phyloP scores from a whole-genome alignment of 177 flowering plant species.

The Vitis hybrid region DNA sequence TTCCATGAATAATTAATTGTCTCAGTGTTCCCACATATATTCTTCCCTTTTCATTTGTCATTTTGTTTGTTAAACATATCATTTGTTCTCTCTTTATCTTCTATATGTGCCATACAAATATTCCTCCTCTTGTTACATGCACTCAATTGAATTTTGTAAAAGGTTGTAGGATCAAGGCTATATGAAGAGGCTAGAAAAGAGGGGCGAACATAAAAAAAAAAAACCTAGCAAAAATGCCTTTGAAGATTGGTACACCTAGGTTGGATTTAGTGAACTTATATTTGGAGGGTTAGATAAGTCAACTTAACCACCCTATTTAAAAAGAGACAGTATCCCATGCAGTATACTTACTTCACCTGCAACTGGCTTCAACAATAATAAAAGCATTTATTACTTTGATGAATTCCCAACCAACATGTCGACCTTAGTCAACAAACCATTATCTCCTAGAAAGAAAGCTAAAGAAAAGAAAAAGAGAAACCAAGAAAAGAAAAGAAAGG shows the following conservation, averaged over 20 bases:
- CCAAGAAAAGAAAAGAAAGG: conserved; percentile 13
- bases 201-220: neutral
- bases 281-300: neutral
- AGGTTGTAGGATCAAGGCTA: neutral
- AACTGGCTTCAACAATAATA: conserved; percentile 26
- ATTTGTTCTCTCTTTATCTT: no score
- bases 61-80: no score
- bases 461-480: conserved; percentile 15
- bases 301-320: neutral
- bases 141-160: neutral
- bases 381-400: conserved; percentile 43
- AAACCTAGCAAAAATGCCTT: no score
- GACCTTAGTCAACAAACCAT: conserved; percentile 53
- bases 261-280: neutral
- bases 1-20: neutral
- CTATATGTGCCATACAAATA: neutral
- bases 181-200: neutral
- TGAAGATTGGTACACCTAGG: neutral
- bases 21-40: neutral
- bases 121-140: neutral
- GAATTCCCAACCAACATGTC: conserved; percentile 45
- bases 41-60: neutral
- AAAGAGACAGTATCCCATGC: neutral
- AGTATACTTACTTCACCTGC: conserved; percentile 11
- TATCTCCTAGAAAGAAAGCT: conserved; percentile 29